These are phyloP conservation scores for Streptanthus diversifolius DNA, from an alignment of 345 rosid genomes.

Conservation along the genomic window DNA sequence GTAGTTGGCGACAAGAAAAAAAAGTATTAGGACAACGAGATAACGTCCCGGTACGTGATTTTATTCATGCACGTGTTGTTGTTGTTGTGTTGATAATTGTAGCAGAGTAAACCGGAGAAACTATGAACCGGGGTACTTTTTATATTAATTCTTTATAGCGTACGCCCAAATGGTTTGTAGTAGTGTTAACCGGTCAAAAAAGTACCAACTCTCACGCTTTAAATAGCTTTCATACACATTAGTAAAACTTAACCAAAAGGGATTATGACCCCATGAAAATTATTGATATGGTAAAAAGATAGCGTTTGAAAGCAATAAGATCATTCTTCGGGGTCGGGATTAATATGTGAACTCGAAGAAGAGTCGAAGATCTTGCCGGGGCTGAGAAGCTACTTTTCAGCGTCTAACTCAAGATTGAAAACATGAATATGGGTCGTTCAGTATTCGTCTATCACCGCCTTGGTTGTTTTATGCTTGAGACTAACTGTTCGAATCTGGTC, in stretches of 20 bases:
- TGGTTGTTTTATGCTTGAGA: no score
- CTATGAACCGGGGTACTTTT: background rate
- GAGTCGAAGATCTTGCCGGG: background rate
- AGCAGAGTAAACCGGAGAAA: constrained; percentile 22
- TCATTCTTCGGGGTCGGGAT: background rate
- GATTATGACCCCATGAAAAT: background rate
- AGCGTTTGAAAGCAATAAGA: background rate
- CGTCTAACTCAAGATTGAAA: background rate
- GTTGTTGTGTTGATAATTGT: background rate
- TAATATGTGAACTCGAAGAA: background rate
- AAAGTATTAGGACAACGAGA: background rate
- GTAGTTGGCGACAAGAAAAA: background rate
- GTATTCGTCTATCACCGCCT: no score
- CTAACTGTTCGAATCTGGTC: no score
- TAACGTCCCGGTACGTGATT: constrained; percentile 25
- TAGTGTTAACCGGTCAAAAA: constrained; percentile 1
- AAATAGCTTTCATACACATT: background rate
- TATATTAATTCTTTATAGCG: background rate
- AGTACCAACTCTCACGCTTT: background rate
- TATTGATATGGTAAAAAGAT: background rate
- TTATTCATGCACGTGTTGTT: constrained; percentile 19
- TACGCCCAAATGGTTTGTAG: background rate
- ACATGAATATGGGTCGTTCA: no score
- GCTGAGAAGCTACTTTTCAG: background rate
- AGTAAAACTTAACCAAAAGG: background rate